Base-by-base conservation (phyloP, 495 filamentous ascomycete genomes). In the Aspergillus avenaceus region DNA sequence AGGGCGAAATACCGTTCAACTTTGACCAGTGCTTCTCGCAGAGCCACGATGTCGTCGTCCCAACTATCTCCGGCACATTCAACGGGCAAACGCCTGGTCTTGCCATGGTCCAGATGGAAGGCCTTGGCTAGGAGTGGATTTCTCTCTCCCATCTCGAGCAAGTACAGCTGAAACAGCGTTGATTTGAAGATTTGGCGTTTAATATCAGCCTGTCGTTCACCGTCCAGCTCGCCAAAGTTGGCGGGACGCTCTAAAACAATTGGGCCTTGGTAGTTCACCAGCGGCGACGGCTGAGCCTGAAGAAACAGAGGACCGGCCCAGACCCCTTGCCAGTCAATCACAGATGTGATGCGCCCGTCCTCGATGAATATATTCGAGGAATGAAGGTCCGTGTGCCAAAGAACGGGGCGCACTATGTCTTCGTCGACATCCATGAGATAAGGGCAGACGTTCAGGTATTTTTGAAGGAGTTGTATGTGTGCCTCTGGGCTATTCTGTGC, bases 371-470 rank as follows among this genome's bases (percentile, higher is more conserved):
- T 49, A 48, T 75, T 75, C 0, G 61, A 59, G 19, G 63, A 58
- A 48, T 69, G 67, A 31, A 75, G 62, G 40, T 75, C 70, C 5
- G 32, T 26, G 43, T 75, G 66, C 65, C 64, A 72, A 12, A 73
- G 29, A 19, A 41, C 56, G 22, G 67, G 49, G 4, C 53, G 49
- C 41, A 0, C 28, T 7, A 70, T 53, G 8, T 25, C 11, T 31
- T 41, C 13, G n/a, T 64, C 55, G 24, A 54, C 46, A 31, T 57
- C 58, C 27, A 72, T 19, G n/a, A 72, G 50, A 45, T 40, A 50
- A 49, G 62, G 64, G 28, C 54, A 53, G 28, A 65, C 43, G 9
- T 28, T 45, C 21, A 62, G 32, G 45, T 59, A 64, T 40, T 42
- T 60, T 28, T 62, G 21, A 8, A 64, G 46, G 16, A 65, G 58